Percentiles rank a stretch among this genome's conserved stretches.
phyloP scores from a whole-genome alignment of 129 eudicot genomes.

The Heracleum sosnowskyi region DNA sequence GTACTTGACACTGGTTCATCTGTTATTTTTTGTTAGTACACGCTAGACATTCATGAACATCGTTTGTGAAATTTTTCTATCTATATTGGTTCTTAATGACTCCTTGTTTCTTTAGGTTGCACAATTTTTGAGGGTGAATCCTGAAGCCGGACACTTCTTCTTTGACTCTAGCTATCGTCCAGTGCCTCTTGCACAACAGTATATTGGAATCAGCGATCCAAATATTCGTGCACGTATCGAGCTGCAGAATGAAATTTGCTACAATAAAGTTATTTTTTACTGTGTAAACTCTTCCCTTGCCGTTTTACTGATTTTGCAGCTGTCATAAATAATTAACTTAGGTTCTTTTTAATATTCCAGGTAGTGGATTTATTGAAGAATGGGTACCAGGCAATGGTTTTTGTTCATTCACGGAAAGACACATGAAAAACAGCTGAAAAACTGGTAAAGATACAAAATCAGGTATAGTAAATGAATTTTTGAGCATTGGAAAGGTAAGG shows the following conservation, averaged over 20 bases:
- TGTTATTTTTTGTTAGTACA: neutral
- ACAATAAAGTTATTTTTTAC: slow-evolving; percentile 55
- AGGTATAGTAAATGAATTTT: neutral
- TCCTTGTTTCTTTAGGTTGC: slow-evolving; percentile 57
- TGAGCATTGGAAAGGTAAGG: neutral
- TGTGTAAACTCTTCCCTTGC: neutral
- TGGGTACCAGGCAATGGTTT: slow-evolving; percentile 96
- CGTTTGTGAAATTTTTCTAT: neutral
- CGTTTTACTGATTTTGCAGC: slow-evolving; percentile 7
- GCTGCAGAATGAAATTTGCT: slow-evolving; percentile 76
- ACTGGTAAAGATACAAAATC: slow-evolving; percentile 50
- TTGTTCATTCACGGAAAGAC: slow-evolving; percentile 97
- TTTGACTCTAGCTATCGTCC: slow-evolving; percentile 99
- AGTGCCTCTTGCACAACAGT: slow-evolving; percentile 95
- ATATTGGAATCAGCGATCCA: slow-evolving; percentile 79
- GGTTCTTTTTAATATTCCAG: slow-evolving; percentile 28
- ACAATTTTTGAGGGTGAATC: slow-evolving; percentile 92
- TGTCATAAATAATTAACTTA: slow-evolving; percentile 6
- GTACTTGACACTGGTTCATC: slow-evolving; percentile 13
- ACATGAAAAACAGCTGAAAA: slow-evolving; percentile 93
- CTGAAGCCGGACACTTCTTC: slow-evolving; percentile 84
- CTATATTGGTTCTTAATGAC: slow-evolving; percentile 6
- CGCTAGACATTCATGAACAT: neutral
- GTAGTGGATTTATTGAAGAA: slow-evolving; percentile 69
- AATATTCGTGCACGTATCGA: slow-evolving; percentile 74